Evolutionary conservation across 768 basidiomycete genomes (phyloP).

Genomic region (Naganishia onofrii): DNA sequence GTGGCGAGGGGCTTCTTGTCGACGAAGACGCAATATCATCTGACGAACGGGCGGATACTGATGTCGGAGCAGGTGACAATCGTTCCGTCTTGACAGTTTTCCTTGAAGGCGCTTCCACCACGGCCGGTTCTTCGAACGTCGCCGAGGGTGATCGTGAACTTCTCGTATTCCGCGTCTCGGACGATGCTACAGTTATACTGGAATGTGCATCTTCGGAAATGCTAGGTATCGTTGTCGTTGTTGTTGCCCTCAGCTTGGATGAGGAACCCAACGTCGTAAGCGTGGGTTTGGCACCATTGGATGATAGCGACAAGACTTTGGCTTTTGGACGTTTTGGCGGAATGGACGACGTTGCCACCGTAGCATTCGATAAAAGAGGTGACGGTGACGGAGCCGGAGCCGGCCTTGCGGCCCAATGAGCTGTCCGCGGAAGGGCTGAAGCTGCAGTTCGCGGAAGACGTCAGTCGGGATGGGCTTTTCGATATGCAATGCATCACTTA

Average conservation of each 20-base stretch:
- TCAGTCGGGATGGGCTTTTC: conserved; percentile 9
- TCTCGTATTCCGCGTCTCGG: background rate
- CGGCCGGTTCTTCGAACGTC: conserved; percentile 11
- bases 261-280: conserved; percentile 24
- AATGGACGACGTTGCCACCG: conserved; percentile 39
- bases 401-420: conserved; percentile 56
- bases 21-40: conserved; percentile 8
- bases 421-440: conserved; percentile 63
- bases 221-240: conserved; percentile 10
- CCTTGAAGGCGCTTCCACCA: background rate
- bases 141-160: conserved; percentile 9
- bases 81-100: conserved; percentile 3
- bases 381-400: conserved; percentile 10
- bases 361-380: conserved; percentile 6
- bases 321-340: conserved; percentile 50
- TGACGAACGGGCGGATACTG: background rate
- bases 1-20: conserved; percentile 17
- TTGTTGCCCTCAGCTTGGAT: conserved; percentile 18
- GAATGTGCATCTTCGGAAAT: background rate
- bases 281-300: conserved; percentile 30
- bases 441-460: background rate
- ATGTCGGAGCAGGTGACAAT: conserved; percentile 1
- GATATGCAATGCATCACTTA: conserved; percentile 19
- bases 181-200: background rate
- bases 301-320: conserved; percentile 30